phyloP scores from a whole-genome alignment of 805 yeast species.

The Candida vartiovaarae region DNA sequence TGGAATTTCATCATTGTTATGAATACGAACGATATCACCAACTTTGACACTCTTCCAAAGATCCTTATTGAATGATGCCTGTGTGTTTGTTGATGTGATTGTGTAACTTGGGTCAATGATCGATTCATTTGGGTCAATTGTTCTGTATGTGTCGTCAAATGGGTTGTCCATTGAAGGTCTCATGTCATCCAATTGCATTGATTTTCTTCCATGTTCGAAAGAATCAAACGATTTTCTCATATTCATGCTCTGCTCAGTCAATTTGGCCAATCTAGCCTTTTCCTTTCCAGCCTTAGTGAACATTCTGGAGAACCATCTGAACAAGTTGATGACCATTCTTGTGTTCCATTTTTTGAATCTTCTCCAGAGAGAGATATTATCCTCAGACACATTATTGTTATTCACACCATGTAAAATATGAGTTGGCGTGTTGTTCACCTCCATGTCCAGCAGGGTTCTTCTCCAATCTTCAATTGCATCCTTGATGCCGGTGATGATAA shows the following conservation, averaged over 20 bases:
- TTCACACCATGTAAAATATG: conserved; percentile 51
- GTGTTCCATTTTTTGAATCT: conserved; percentile 50
- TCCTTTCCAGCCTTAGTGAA: conserved; percentile 30
- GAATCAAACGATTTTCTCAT: conserved; percentile 35
- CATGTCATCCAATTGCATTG: conserved; percentile 25
- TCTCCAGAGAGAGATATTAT: conserved; percentile 63
- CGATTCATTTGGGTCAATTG: conserved; percentile 34
- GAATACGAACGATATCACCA: conserved; percentile 67
- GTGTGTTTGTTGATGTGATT: conserved; percentile 42
- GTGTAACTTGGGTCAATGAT: conserved; percentile 54
- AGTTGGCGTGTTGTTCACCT: conserved; percentile 67
- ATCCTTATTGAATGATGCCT: conserved; percentile 32
- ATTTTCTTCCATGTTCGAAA: conserved; percentile 24
- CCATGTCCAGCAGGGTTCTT: conserved; percentile 63
- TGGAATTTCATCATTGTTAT: conserved; percentile 74
- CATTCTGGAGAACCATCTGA: conserved; percentile 8
- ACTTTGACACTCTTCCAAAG: conserved; percentile 71
- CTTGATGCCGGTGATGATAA: conserved; percentile 63
- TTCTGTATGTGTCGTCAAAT: conserved; percentile 18
- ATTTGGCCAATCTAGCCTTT: conserved; percentile 24
- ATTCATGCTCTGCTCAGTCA: conserved; percentile 21
- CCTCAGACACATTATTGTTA: conserved; percentile 58
- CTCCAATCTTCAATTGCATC: conserved; percentile 80
- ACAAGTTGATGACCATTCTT: conserved; percentile 13
- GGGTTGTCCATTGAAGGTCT: conserved; percentile 21